A percentile compares a stretch with the other conserved stretches of the same genome.
Evolutionary conservation across 306 rosid genomes (phyloP).

Genomic region (Sechiopsis laciniata): DNA sequence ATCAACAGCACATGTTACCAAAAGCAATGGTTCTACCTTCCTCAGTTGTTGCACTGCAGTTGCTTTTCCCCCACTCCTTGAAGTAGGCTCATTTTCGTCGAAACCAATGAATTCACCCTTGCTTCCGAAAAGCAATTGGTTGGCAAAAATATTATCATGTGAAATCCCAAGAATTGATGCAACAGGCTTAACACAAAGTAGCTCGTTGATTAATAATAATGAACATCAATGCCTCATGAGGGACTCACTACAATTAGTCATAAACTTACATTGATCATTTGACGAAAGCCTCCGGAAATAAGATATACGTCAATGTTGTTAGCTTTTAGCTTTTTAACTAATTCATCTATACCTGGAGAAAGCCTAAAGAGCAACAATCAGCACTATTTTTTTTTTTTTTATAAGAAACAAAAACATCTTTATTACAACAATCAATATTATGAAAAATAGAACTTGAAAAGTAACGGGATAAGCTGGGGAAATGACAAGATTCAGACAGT

Average conservation of each 20-base stretch:
- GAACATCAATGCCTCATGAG: conserved; percentile 13
- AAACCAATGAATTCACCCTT: conserved; percentile 86
- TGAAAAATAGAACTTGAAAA: background rate
- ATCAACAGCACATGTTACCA: conserved; percentile 11
- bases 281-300: conserved; percentile 94
- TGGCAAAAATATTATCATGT: conserved; percentile 64
- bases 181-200: conserved; percentile 64
- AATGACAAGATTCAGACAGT: background rate
- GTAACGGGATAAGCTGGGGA: background rate
- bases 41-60: conserved; percentile 71
- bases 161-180: conserved; percentile 78
- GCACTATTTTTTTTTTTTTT: background rate
- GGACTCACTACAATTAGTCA: conserved; percentile 6
- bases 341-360: conserved; percentile 75
- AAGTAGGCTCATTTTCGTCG: conserved; percentile 74
- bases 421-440: conserved; percentile 5
- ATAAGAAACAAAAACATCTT: too few relatives aligned
- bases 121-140: conserved; percentile 72
- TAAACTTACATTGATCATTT: conserved; percentile 81
- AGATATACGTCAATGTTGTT: conserved; percentile 49
- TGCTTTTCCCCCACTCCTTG: conserved; percentile 93
- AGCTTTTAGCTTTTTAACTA: conserved; percentile 68
- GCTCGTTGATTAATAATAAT: conserved; percentile 25
- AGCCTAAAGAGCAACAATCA: conserved; percentile 46
- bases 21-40: conserved; percentile 48